Evolutionary conservation across 176 grass and related monocot species (phyloP).

Genomic region (Aegilops bicornis): DNA sequence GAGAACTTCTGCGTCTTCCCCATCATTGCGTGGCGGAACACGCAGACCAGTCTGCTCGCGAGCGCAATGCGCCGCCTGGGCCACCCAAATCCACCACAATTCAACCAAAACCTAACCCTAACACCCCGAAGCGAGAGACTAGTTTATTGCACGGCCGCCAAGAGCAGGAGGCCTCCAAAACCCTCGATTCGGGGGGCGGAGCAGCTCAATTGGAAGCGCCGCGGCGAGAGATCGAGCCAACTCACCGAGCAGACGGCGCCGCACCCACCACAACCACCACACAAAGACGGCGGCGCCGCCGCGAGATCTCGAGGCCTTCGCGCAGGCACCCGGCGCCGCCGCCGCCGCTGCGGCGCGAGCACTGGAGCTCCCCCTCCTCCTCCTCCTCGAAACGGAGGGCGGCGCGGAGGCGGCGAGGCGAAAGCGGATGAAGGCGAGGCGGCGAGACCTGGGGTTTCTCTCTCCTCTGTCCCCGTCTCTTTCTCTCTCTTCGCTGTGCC

Average conservation of each 20-base stretch:
- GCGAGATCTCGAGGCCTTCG: conserved; percentile 49
- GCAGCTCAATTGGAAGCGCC: conserved; percentile 28
- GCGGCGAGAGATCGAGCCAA: conserved; percentile 41
- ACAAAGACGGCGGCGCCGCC: conserved; percentile 41
- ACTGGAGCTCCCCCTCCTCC: conserved; percentile 19
- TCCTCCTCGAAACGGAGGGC: conserved; percentile 27
- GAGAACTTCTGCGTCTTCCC: conserved; percentile 92
- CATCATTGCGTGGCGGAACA: conserved; percentile 48
- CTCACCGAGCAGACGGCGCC: conserved; percentile 26
- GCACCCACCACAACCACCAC: not conserved
- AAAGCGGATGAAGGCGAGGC: conserved; percentile 6
- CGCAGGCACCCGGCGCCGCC: conserved; percentile 17
- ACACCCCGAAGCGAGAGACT: not conserved
- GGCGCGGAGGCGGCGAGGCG: conserved; percentile 26
- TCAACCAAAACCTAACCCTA: conserved; percentile 52
- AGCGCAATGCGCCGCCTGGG: conserved; percentile 31
- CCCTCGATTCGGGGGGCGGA: conserved; percentile 40
- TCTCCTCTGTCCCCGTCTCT: conserved; percentile 11
- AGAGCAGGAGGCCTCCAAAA: conserved; percentile 1
- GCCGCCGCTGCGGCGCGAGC: conserved; percentile 29
- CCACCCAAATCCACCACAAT: conserved; percentile 28
- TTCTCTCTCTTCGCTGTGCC: conserved; percentile 17
- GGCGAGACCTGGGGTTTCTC: conserved; percentile 15
- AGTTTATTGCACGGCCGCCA: conserved; percentile 29
- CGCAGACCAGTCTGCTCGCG: not conserved